Percentiles rank a stretch among this genome's conserved stretches.
Evolutionary conservation across 768 basidiomycete species (phyloP).

Genomic region (Royoungia palumana): DNA sequence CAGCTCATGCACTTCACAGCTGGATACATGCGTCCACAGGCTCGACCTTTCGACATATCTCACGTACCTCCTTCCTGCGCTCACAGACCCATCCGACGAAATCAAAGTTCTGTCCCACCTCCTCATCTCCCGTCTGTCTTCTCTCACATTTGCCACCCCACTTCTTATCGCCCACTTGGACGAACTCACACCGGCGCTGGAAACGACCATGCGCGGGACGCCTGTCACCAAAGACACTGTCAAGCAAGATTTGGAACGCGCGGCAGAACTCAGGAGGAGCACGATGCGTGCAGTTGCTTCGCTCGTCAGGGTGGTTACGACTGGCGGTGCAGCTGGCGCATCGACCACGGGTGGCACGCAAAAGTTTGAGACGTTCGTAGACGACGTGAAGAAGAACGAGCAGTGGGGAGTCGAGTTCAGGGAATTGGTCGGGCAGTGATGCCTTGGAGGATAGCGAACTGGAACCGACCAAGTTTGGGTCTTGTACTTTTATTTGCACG

Average conservation of each 20-base stretch:
- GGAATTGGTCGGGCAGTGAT: constrained; percentile 28
- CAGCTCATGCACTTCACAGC: constrained; percentile 38
- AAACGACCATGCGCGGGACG: constrained; percentile 86
- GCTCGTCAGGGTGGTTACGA: constrained; percentile 64
- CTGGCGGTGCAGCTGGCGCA: constrained; percentile 51
- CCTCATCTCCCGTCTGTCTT: constrained; percentile 88
- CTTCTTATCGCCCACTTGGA: constrained; percentile 65
- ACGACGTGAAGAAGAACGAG: constrained; percentile 61
- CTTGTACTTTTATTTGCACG: neutral
- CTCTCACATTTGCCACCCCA: constrained; percentile 48
- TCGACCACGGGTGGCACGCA: constrained; percentile 24
- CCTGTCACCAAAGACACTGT: constrained; percentile 92
- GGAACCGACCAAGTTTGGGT: neutral
- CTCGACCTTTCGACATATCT: constrained; percentile 88
- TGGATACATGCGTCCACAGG: constrained; percentile 87
- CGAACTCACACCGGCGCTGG: constrained; percentile 77
- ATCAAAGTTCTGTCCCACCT: constrained; percentile 97
- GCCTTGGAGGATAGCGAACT: neutral
- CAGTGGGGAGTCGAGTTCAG: constrained; percentile 67
- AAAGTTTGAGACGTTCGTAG: constrained; percentile 78
- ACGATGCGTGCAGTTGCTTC: constrained; percentile 86
- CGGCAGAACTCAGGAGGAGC: constrained; percentile 88
- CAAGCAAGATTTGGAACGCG: constrained; percentile 85
- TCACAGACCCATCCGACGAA: constrained; percentile 89
- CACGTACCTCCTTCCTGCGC: constrained; percentile 72